Conservation (phyloP, 371 early-diverging fungal genomes). For the Syncephalastrum monosporum region DNA sequence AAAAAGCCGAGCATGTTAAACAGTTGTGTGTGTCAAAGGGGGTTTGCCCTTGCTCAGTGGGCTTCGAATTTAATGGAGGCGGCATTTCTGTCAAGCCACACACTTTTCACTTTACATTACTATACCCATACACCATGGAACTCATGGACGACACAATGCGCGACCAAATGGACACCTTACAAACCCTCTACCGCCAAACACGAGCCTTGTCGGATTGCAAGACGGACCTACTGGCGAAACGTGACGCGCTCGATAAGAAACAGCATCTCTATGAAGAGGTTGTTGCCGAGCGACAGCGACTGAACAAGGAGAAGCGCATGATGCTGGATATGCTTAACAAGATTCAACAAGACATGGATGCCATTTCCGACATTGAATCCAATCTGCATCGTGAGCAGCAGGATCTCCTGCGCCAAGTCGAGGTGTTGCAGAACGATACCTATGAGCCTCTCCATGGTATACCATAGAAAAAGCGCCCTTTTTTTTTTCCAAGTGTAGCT, state of each 20-base stretch:
- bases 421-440: constrained; percentile 24
- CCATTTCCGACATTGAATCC: constrained; percentile 32
- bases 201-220: constrained; percentile 36
- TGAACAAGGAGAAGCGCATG: constrained; percentile 34
- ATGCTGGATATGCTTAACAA: constrained; percentile 43
- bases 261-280: constrained; percentile 37
- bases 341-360: constrained; percentile 43
- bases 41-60: too few species aligned
- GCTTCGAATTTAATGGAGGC: too few species aligned
- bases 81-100: too few species aligned
- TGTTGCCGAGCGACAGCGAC: constrained; percentile 33
- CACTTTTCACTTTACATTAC: too few species aligned
- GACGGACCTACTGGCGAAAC: constrained; percentile 30
- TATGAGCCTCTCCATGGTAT: constrained; percentile 51
- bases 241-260: constrained; percentile 37
- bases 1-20: constrained; percentile 8
- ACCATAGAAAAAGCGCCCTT: not conserved
- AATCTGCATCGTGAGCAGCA: constrained; percentile 33
- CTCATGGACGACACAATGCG: not conserved
- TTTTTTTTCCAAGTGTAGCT: not conserved
- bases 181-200: not conserved
- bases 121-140: too few species aligned
- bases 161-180: constrained; percentile 5
- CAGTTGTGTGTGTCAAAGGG: constrained; percentile 1
- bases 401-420: constrained; percentile 29